phyloP scores from a whole-genome alignment of 345 rosid genomes.

The Alliaria petiolata region DNA sequence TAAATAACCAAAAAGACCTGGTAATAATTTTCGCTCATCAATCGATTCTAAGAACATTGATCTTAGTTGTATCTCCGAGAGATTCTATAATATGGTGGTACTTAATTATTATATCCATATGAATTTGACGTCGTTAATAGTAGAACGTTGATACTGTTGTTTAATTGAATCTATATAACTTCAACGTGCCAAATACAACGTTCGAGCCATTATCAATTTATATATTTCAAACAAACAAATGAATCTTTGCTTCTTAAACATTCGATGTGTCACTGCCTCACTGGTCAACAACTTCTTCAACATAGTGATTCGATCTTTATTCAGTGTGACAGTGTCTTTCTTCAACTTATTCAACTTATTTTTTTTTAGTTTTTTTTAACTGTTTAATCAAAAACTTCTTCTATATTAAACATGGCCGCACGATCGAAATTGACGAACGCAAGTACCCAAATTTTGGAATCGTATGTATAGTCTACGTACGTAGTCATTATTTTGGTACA shows the following conservation, averaged over 20 bases:
- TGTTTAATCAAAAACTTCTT: slow-evolving; percentile 1
- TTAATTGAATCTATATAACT: background rate
- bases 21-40: background rate
- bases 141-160: background rate
- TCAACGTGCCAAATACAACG: slow-evolving; percentile 23
- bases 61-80: background rate
- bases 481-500: background rate
- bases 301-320: too few species aligned
- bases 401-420: slow-evolving; percentile 19
- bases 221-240: background rate
- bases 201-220: slow-evolving; percentile 1
- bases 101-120: background rate
- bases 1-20: too few species aligned
- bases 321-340: too few species aligned
- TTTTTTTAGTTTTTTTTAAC: background rate
- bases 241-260: slow-evolving; percentile 15
- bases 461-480: background rate
- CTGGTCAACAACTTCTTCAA: slow-evolving; percentile 23
- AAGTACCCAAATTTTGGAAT: background rate
- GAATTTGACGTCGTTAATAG: background rate
- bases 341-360: too few species aligned
- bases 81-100: background rate
- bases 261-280: background rate
- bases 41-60: background rate
- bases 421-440: slow-evolving; percentile 5